Conservation (phyloP, 2,329 filamentous ascomycete species). For the Colletotrichum falcatum region DNA sequence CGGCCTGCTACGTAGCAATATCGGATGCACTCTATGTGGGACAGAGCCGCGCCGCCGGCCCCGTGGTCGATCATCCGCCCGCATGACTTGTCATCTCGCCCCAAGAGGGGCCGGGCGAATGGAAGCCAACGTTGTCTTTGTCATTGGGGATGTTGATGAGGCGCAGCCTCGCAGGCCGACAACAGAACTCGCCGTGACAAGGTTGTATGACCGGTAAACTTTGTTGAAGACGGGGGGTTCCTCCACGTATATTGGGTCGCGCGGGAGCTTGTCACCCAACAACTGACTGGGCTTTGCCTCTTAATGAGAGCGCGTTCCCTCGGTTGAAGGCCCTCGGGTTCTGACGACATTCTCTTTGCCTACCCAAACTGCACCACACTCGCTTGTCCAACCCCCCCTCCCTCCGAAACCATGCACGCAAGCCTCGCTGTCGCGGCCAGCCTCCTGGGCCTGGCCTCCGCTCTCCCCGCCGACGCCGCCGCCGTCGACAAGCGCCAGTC, state of each 20-base stretch:
- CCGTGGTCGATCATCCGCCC: background rate
- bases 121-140: background rate
- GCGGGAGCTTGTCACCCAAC: constrained; percentile 15
- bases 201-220: constrained; percentile 4
- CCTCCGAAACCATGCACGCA: constrained; percentile 21
- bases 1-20: constrained; percentile 1
- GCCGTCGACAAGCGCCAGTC: constrained; percentile 35
- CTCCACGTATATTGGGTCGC: constrained; percentile 17
- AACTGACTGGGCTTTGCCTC: background rate
- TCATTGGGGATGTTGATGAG: constrained; percentile 23
- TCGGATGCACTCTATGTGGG: constrained; percentile 25
- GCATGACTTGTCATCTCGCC: constrained; percentile 16
- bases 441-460: constrained; percentile 35
- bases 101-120: constrained; percentile 15
- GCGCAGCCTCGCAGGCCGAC: background rate
- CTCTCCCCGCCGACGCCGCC: constrained; percentile 42
- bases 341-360: constrained; percentile 1
- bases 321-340: constrained; percentile 1
- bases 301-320: background rate
- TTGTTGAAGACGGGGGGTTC: constrained; percentile 6
- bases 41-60: constrained; percentile 8
- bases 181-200: constrained; percentile 4
- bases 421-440: constrained; percentile 24
- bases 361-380: constrained; percentile 1
- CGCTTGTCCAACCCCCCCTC: background rate